Conservation (phyloP, 108 stramenopile genomes). For the Nitzschia sp. region DNA sequence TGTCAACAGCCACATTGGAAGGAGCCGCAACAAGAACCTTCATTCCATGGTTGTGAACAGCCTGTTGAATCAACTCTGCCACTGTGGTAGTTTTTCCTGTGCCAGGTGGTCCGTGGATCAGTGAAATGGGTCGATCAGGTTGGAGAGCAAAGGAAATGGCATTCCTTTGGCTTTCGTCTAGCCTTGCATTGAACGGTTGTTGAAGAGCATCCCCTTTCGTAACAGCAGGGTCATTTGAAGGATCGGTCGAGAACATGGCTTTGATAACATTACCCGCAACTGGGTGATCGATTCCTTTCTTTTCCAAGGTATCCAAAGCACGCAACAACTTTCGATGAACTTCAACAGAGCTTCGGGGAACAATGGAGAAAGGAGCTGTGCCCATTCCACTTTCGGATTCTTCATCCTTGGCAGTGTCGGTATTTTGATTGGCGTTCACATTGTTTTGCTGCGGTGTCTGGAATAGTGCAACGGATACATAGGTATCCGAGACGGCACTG, state of each 20-base stretch:
- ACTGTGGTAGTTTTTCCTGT: constrained; percentile 85
- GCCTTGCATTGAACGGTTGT: constrained; percentile 37
- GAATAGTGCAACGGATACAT: constrained; percentile 73
- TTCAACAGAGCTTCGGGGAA: constrained; percentile 71
- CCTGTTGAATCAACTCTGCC: constrained; percentile 87
- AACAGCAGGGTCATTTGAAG: background rate
- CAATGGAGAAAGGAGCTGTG: constrained; percentile 55
- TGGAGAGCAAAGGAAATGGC: constrained; percentile 74
- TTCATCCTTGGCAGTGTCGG: constrained; percentile 31
- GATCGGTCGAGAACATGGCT: constrained; percentile 52
- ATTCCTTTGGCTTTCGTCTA: constrained; percentile 75
- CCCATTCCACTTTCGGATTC: constrained; percentile 41
- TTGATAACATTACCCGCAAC: constrained; percentile 64
- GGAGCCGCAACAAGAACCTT: constrained; percentile 94
- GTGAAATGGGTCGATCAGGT: constrained; percentile 47
- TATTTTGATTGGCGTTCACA: constrained; percentile 9
- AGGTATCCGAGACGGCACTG: constrained; percentile 60
- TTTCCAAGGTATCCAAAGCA: constrained; percentile 65
- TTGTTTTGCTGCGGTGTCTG: background rate
- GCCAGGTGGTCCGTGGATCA: constrained; percentile 89
- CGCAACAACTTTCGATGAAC: constrained; percentile 70
- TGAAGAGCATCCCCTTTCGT: background rate
- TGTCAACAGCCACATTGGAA: constrained; percentile 99
- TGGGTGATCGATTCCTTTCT: constrained; percentile 60
- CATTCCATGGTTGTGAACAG: constrained; percentile 59